Base-by-base conservation (phyloP, 345 rosid species). In the Aurinia saxatilis region DNA sequence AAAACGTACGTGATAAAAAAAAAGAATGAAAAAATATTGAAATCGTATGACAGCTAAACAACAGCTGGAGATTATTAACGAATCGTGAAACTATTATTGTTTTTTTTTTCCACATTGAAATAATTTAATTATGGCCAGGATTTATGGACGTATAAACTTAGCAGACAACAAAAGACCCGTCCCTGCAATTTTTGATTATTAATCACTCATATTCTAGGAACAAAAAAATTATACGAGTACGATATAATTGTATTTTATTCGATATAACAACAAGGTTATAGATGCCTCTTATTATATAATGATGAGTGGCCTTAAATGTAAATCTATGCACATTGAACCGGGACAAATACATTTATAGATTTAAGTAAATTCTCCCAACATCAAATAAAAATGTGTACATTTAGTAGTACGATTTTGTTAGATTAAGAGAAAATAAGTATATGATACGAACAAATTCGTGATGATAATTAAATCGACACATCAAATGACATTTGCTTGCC, bases 61-160 rank as follows among this genome's bases (percentile, higher is more conserved):
- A n/a, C 93, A 86, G 85, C 87, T 81, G 82, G 74, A 77, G 71
- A 49, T 71, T 73, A 76, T 71, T 73, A 76, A 45, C 60, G 41
- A 40, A 58, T 56, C 45, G 48, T 51, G 45, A 72, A 49, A 30
- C 35, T 17, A 68, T 53, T n/a, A 49, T 69, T 45, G 5, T 8
- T 59, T 14, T 13, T 16, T 56, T n/a, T 18, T 38, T 17, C 15
- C 18, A 12, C 30, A 27, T 6, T 27, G 3, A 54, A 44, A 61
- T 70, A 19, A 55, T 70, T 38, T 38, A 62, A 38, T 57, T 33
- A 52, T 25, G 62, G 67, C 71, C 70, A 62, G 55, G 56, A 30
- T 68, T 70, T 71, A 25, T 54, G 53, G 40, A 59, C 52, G 19
- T 29, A 61, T 68, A 69, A 60, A 11, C 44, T 9, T 54, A 82